Conservation (phyloP, 2,329 filamentous ascomycete genomes). For the Calonectria pseudoturangicola region DNA sequence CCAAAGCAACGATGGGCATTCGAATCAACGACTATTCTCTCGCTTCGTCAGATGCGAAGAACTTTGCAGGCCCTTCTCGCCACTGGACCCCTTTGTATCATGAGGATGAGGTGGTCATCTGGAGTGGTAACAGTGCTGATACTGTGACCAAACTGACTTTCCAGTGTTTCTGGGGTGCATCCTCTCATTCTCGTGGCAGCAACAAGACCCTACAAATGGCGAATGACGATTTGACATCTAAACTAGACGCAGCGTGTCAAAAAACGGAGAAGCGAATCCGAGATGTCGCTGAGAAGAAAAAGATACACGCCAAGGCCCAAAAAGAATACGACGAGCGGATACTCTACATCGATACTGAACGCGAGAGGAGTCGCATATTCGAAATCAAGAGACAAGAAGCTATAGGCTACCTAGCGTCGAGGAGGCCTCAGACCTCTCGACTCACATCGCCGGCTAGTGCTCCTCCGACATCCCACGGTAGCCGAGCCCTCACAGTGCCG, state of each 20-base stretch:
- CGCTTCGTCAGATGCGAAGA: conserved; percentile 71
- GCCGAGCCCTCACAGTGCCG: conserved; percentile 44
- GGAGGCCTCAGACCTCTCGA: conserved; percentile 51
- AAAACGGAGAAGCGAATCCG: conserved; percentile 67
- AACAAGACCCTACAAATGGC: conserved; percentile 59
- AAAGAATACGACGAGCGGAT: conserved; percentile 66
- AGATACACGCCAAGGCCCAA: conserved; percentile 65
- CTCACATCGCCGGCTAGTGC: conserved; percentile 57
- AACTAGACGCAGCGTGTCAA: conserved; percentile 69
- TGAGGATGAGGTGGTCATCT: conserved; percentile 86
- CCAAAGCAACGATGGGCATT: conserved; percentile 85
- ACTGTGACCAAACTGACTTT: conserved; percentile 69
- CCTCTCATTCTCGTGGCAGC: conserved; percentile 64
- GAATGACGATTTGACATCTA: conserved; percentile 62
- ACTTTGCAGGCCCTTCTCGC: conserved; percentile 72
- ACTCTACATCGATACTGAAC: conserved; percentile 66
- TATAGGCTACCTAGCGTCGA: conserved; percentile 61
- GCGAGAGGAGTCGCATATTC: conserved; percentile 69
- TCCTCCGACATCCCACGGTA: conserved; percentile 39
- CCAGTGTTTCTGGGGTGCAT: conserved; percentile 74
- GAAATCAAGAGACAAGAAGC: conserved; percentile 69
- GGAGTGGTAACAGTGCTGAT: conserved; percentile 67
- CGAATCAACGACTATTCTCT: conserved; percentile 84
- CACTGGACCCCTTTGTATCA: conserved; percentile 83
- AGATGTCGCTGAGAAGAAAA: conserved; percentile 63